Conservation (phyloP, 73 alveolate genomes). For the Paramecium caudatum region DNA sequence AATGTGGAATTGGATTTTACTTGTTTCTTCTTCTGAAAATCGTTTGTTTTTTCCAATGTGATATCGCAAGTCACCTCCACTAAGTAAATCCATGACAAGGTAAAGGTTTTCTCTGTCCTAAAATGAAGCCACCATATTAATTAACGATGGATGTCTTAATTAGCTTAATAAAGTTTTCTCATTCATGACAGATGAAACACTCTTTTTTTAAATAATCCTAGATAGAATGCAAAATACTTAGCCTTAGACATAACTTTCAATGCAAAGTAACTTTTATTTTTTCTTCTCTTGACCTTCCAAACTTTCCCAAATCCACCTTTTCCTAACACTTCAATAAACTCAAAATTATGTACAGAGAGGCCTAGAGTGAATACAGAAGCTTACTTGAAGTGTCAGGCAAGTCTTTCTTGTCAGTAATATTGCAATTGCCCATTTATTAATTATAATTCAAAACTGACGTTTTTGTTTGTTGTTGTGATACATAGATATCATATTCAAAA, state of each 20-base stretch:
- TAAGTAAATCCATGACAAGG: constrained; percentile 90
- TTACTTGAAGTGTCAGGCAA: not conserved
- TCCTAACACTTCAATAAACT: constrained; percentile 71
- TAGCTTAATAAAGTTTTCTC: constrained; percentile 56
- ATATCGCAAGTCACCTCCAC: constrained; percentile 97
- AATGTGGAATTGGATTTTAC: constrained; percentile 55
- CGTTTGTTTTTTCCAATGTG: constrained; percentile 87
- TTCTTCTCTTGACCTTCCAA: constrained; percentile 91
- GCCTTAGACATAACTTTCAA: constrained; percentile 88
- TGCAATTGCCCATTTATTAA: constrained; percentile 49
- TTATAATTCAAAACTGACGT: too few species aligned
- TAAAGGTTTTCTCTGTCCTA: constrained; percentile 94
- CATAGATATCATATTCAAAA: too few species aligned
- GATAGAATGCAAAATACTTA: constrained; percentile 1
- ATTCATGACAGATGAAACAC: constrained; percentile 67
- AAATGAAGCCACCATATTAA: constrained; percentile 95
- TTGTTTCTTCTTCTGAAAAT: constrained; percentile 93
- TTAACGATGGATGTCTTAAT: constrained; percentile 46
- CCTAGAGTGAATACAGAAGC: not conserved
- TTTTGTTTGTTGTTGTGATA: too few species aligned
- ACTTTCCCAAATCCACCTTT: constrained; percentile 80
- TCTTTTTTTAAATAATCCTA: constrained; percentile 39
- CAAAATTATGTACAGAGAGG: constrained; percentile 50
- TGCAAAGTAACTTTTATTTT: constrained; percentile 81
- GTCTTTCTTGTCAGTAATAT: constrained; percentile 53